A percentile compares a stretch with the other conserved stretches of the same genome.
These are phyloP conservation scores for Alternaria atra DNA, from an alignment of 2,329 filamentous ascomycete species.

Conservation along the genomic window DNA sequence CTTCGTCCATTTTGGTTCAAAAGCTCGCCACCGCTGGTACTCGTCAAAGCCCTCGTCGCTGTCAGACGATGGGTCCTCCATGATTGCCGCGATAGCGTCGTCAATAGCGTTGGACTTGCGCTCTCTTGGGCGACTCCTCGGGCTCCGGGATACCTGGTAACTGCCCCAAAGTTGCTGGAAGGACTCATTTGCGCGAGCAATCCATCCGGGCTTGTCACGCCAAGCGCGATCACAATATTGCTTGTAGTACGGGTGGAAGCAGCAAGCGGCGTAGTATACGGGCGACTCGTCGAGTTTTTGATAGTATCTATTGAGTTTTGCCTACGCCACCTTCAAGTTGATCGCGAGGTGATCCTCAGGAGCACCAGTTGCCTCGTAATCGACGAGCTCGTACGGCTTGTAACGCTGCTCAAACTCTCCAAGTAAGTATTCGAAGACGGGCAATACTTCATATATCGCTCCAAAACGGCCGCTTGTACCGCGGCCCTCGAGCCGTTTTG, in stretches of 20 bases:
- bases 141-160: too few species aligned
- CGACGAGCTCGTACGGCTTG: background rate
- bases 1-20: too few species aligned
- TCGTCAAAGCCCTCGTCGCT: too few species aligned
- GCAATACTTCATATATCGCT: slow-evolving; percentile 3
- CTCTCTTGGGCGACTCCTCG: too few species aligned
- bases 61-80: too few species aligned
- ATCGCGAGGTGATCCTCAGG: slow-evolving; percentile 14
- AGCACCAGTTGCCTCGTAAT: background rate
- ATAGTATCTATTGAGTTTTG: slow-evolving; percentile 13
- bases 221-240: slow-evolving; percentile 7
- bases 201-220: slow-evolving; percentile 2
- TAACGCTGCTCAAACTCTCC: background rate
- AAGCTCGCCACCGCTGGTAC: too few species aligned
- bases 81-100: too few species aligned
- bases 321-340: slow-evolving; percentile 3
- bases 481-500: background rate
- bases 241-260: slow-evolving; percentile 12
- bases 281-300: slow-evolving; percentile 3
- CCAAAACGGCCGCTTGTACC: background rate
- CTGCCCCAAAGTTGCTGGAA: slow-evolving; percentile 12
- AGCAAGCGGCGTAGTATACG: slow-evolving; percentile 10
- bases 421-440: background rate
- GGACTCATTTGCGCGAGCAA: background rate
- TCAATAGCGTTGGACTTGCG: too few species aligned